A percentile compares a stretch with the other conserved stretches of the same genome.
phyloP scores from a whole-genome alignment of 495 filamentous ascomycete species.

The Cryomyces minteri region DNA sequence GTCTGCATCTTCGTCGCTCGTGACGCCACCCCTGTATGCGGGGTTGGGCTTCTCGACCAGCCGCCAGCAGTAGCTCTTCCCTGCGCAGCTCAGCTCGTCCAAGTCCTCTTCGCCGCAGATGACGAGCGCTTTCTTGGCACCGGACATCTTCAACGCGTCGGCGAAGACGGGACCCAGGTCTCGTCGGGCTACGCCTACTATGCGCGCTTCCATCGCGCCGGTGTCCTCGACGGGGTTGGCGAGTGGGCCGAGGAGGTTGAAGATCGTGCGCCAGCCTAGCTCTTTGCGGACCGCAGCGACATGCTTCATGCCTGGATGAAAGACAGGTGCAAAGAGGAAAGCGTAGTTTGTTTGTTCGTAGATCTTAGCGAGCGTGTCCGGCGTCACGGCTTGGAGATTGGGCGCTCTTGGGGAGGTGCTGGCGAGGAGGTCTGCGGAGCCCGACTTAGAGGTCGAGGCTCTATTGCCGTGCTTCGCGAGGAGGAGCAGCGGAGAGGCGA shows the following conservation, averaged over 20 bases:
- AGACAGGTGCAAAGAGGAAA: conserved; percentile 92
- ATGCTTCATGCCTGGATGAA: conserved; percentile 83
- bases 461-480: conserved; percentile 91
- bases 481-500: conserved; percentile 65
- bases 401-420: conserved; percentile 50
- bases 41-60: conserved; percentile 38
- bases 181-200: conserved; percentile 78
- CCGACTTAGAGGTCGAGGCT: conserved; percentile 88
- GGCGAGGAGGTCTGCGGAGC: conserved; percentile 80
- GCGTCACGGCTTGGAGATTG: conserved; percentile 50
- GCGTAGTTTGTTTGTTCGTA: conserved; percentile 73
- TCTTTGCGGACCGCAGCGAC: conserved; percentile 67
- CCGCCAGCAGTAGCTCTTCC: conserved; percentile 73
- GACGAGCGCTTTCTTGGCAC: conserved; percentile 67
- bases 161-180: conserved; percentile 75
- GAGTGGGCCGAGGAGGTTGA: conserved; percentile 87
- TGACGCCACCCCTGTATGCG: conserved; percentile 10
- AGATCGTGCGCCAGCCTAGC: conserved; percentile 83
- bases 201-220: conserved; percentile 58
- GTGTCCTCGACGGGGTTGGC: conserved; percentile 64
- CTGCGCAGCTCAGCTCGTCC: conserved; percentile 86
- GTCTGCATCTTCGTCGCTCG: conserved; percentile 14
- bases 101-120: conserved; percentile 90
- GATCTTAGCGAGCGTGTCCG: conserved; percentile 44
- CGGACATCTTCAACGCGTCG: conserved; percentile 60